Conservation (phyloP, 441 rosid species). For the Gossypium lobatum region DNA sequence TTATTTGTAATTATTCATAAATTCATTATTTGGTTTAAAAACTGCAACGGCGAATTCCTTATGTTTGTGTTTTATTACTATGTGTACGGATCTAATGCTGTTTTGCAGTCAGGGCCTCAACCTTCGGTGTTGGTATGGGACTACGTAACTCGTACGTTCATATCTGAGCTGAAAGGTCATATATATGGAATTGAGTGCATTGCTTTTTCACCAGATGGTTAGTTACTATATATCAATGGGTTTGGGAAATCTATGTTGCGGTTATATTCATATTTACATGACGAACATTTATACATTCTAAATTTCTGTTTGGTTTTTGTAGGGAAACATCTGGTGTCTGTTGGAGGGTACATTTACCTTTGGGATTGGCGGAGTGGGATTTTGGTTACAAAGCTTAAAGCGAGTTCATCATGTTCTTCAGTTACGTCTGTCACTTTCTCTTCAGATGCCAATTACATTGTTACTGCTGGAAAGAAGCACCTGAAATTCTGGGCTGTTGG, state of each 20-base stretch:
- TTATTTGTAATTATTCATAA: neutral
- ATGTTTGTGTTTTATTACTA: neutral
- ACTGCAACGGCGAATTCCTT: neutral
- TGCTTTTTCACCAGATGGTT: conserved; percentile 83
- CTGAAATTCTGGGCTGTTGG: conserved; percentile 69
- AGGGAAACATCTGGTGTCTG: conserved; percentile 75
- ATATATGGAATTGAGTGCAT: conserved; percentile 69
- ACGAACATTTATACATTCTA: neutral
- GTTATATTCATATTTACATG: neutral
- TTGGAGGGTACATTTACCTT: conserved; percentile 76
- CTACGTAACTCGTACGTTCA: conserved; percentile 28
- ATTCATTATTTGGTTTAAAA: neutral
- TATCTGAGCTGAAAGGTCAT: conserved; percentile 76
- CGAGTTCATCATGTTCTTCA: conserved; percentile 51
- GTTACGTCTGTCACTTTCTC: conserved; percentile 69
- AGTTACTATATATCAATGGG: conserved; percentile 17
- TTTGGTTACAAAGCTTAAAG: conserved; percentile 65
- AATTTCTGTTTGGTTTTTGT: conserved; percentile 3
- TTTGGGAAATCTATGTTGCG: neutral
- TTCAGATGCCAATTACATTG: conserved; percentile 49
- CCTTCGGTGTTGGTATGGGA: conserved; percentile 87
- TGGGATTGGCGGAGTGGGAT: conserved; percentile 71
- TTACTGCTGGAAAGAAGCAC: conserved; percentile 81
- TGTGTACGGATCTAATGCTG: conserved; percentile 20
- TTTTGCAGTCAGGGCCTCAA: conserved; percentile 64